Percentiles rank a stretch among this genome's conserved stretches.
Evolutionary conservation across 2,329 filamentous ascomycete genomes (phyloP).

Genomic region (Macrophomina phaseolina): DNA sequence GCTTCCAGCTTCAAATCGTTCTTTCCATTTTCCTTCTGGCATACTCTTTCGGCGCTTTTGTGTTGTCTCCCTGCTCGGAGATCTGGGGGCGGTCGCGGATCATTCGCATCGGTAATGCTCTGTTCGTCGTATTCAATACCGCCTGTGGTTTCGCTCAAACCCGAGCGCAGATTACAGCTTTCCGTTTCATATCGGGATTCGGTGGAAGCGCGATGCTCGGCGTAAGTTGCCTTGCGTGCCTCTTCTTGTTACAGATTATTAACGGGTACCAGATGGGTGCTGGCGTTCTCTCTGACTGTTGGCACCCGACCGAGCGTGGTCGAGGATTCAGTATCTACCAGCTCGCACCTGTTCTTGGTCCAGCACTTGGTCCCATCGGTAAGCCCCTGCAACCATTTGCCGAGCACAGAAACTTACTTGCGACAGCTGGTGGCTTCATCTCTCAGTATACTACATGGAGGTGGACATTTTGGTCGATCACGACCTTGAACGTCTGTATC

Average conservation of each 20-base stretch:
- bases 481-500: slow-evolving; percentile 49
- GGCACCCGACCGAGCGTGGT: slow-evolving; percentile 66
- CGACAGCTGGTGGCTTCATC: slow-evolving; percentile 56
- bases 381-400: background rate
- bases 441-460: slow-evolving; percentile 53
- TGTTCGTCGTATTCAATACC: slow-evolving; percentile 44
- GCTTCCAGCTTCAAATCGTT: slow-evolving; percentile 34
- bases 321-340: slow-evolving; percentile 67
- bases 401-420: background rate
- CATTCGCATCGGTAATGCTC: slow-evolving; percentile 45
- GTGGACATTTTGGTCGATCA: slow-evolving; percentile 57
- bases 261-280: slow-evolving; percentile 17
- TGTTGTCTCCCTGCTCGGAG: slow-evolving; percentile 46
- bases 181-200: slow-evolving; percentile 45
- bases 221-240: slow-evolving; percentile 36
- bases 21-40: slow-evolving; percentile 49
- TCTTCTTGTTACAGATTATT: background rate
- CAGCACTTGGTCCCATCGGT: slow-evolving; percentile 67
- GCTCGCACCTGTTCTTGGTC: slow-evolving; percentile 68
- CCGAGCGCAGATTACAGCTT: slow-evolving; percentile 41
- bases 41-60: slow-evolving; percentile 47
- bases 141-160: slow-evolving; percentile 48
- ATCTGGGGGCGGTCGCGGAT: slow-evolving; percentile 43
- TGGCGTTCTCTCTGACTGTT: slow-evolving; percentile 59
- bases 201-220: slow-evolving; percentile 47